Evolutionary conservation across 2,329 filamentous ascomycete species (phyloP).

Genomic region (Diplocarpon mali): DNA sequence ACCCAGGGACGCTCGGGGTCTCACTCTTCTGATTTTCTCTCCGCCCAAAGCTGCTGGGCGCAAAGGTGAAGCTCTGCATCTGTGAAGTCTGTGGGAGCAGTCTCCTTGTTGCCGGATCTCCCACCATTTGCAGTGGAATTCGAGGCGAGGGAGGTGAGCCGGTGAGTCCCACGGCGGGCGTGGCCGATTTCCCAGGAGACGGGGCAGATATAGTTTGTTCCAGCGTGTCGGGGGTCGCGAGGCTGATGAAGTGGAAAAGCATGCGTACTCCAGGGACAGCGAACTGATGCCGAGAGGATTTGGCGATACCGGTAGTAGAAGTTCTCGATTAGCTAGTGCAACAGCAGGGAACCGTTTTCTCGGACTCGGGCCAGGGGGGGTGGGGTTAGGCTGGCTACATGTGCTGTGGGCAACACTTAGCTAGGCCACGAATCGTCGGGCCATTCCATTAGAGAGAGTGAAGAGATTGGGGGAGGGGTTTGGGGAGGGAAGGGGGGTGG

Average conservation of each 20-base stretch:
- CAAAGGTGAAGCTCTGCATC: constrained; percentile 69
- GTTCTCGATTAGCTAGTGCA: constrained; percentile 16
- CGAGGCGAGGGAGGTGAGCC: no score
- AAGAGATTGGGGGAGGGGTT: constrained; percentile 12
- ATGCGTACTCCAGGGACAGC: no score
- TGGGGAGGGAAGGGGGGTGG: no score
- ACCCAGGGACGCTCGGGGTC: constrained; percentile 22
- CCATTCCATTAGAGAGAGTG: constrained; percentile 15
- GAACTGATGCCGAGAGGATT: background rate
- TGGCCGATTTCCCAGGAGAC: no score
- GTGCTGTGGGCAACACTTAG: constrained; percentile 17
- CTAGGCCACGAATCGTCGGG: constrained; percentile 19
- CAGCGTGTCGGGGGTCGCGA: no score
- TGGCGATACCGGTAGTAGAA: constrained; percentile 13
- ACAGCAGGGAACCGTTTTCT: constrained; percentile 16
- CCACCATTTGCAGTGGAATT: constrained; percentile 39
- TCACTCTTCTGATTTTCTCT: constrained; percentile 78
- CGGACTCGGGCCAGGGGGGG: constrained; percentile 11
- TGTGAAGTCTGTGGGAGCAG: constrained; percentile 56
- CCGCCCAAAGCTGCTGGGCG: constrained; percentile 50
- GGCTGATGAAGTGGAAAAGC: no score
- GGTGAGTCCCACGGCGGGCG: no score
- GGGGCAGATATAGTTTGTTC: no score
- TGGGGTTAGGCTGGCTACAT: constrained; percentile 10
- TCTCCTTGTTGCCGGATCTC: constrained; percentile 49